Percentiles rank a stretch among this genome's conserved stretches.
Evolutionary conservation across 2,329 filamentous ascomycete genomes (phyloP).

Genomic region (Penicillium sp.): DNA sequence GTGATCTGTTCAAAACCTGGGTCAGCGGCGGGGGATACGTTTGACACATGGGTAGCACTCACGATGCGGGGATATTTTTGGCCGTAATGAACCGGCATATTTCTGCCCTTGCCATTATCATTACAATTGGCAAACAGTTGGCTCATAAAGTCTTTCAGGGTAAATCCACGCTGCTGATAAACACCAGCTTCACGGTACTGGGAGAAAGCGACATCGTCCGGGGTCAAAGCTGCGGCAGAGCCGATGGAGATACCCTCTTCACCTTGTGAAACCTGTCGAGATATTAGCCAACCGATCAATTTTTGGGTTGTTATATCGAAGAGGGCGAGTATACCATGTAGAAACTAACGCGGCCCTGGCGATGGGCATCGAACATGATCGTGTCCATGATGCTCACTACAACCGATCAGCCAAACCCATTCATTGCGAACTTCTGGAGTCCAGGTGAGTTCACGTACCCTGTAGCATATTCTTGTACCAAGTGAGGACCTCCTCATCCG

Average conservation of each 20-base stretch:
- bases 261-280: constrained; percentile 66
- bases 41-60: constrained; percentile 31
- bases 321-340: constrained; percentile 70
- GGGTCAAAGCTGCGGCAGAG: constrained; percentile 76
- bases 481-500: constrained; percentile 58
- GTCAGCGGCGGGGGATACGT: neutral
- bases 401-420: constrained; percentile 11
- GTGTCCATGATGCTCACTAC: constrained; percentile 82
- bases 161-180: constrained; percentile 85
- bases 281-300: neutral
- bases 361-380: constrained; percentile 96
- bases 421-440: neutral
- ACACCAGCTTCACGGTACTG: constrained; percentile 95
- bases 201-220: constrained; percentile 85
- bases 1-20: constrained; percentile 69
- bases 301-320: neutral
- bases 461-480: constrained; percentile 66
- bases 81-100: constrained; percentile 98
- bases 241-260: constrained; percentile 94
- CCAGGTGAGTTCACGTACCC: constrained; percentile 34
- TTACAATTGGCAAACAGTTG: constrained; percentile 87
- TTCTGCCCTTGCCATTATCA: constrained; percentile 77
- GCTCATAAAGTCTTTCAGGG: constrained; percentile 85
- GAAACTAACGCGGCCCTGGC: constrained; percentile 90
- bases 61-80: constrained; percentile 80